Evolutionary conservation across 441 rosid genomes (phyloP).

Genomic region (Arabidopsis lyrata): DNA sequence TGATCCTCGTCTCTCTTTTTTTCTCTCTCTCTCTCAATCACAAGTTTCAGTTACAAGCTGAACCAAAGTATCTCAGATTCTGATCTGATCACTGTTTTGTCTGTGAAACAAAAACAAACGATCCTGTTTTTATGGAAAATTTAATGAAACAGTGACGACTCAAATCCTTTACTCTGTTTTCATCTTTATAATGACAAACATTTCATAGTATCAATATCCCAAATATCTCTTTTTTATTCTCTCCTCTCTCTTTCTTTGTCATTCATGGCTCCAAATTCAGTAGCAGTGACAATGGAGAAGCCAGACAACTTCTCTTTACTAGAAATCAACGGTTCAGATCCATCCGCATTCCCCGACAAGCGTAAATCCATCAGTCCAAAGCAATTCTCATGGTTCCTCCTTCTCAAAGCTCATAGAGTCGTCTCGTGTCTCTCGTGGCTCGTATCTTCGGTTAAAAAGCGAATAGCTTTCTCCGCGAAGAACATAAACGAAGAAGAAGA

Average conservation of each 20-base stretch:
- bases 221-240: background rate
- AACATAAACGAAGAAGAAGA: constrained; percentile 59
- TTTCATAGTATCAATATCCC: constrained; percentile 24
- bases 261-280: constrained; percentile 72
- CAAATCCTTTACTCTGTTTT: constrained; percentile 11
- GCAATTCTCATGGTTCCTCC: constrained; percentile 71
- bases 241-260: background rate
- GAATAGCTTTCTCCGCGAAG: constrained; percentile 55
- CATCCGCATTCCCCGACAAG: constrained; percentile 58
- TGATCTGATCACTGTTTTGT: constrained; percentile 43
- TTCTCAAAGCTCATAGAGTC: constrained; percentile 71
- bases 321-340: constrained; percentile 60
- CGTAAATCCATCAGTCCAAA: constrained; percentile 67
- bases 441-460: constrained; percentile 63
- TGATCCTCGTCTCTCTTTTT: constrained; percentile 40
- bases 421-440: constrained; percentile 68
- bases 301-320: constrained; percentile 60
- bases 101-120: constrained; percentile 38
- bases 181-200: constrained; percentile 37
- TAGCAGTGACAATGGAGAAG: constrained; percentile 73
- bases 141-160: constrained; percentile 33
- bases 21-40: constrained; percentile 32
- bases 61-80: constrained; percentile 42
- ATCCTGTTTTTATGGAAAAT: constrained; percentile 41
- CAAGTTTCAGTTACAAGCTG: constrained; percentile 43